A percentile compares a stretch with the other conserved stretches of the same genome.
These are phyloP conservation scores for Hyphopichia pseudoburtonii DNA, from an alignment of 1,139 yeast species.

Conservation along the genomic window DNA sequence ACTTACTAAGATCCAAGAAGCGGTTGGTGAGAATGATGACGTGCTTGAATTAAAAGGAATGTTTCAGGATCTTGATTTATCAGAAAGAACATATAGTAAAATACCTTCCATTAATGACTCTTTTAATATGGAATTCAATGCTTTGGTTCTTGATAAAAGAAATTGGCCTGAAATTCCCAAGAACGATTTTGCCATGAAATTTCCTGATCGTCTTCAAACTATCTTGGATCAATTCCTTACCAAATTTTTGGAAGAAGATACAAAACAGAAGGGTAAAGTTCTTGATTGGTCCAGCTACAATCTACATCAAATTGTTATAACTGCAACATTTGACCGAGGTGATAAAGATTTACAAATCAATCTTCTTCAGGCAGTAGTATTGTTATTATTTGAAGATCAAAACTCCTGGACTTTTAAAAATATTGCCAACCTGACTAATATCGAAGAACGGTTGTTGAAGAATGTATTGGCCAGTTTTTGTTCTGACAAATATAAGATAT, in stretches of 20 bases:
- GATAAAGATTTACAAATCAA: slow-evolving; percentile 36
- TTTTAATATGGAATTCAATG: slow-evolving; percentile 25
- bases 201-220: slow-evolving; percentile 16
- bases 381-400: slow-evolving; percentile 28
- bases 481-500: slow-evolving; percentile 28
- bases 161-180: slow-evolving; percentile 47
- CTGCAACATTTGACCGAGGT: slow-evolving; percentile 28
- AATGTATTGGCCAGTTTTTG: slow-evolving; percentile 31
- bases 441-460: slow-evolving; percentile 25
- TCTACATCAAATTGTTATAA: slow-evolving; percentile 35
- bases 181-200: slow-evolving; percentile 16
- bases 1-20: slow-evolving; percentile 22
- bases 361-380: slow-evolving; percentile 37
- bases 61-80: slow-evolving; percentile 31
- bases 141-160: slow-evolving; percentile 33
- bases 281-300: slow-evolving; percentile 33
- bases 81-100: slow-evolving; percentile 18
- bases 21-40: slow-evolving; percentile 37
- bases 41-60: slow-evolving; percentile 28
- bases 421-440: slow-evolving; percentile 21
- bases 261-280: slow-evolving; percentile 17
- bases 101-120: slow-evolving; percentile 8
- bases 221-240: slow-evolving; percentile 16
- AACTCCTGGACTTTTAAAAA: slow-evolving; percentile 18
- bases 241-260: slow-evolving; percentile 16